Evolutionary conservation across 2,329 filamentous ascomycete genomes (phyloP).

Genomic region (Rutstroemia sp.): DNA sequence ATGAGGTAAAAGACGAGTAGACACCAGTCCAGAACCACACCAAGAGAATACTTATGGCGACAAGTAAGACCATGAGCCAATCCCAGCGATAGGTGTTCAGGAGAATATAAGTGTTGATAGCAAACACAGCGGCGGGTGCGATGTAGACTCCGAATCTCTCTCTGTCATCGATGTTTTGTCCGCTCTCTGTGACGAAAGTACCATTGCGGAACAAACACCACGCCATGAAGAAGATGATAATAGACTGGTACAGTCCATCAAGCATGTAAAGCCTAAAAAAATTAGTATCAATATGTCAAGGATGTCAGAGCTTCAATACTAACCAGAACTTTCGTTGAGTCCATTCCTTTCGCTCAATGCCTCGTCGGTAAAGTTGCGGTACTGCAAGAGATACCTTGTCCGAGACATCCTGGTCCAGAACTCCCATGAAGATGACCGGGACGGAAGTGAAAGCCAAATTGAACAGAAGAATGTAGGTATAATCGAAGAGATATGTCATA

Average conservation of each 20-base stretch:
- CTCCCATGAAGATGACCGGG: slow-evolving; percentile 90
- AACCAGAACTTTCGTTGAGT: slow-evolving; percentile 95
- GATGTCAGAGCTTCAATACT: slow-evolving; percentile 28
- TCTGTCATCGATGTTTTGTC: slow-evolving; percentile 70
- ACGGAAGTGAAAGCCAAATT: slow-evolving; percentile 96
- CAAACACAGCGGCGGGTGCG: slow-evolving; percentile 73
- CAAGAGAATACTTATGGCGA: slow-evolving; percentile 73
- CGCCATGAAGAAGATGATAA: slow-evolving; percentile 88
- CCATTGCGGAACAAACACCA: slow-evolving; percentile 70
- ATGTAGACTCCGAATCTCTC: slow-evolving; percentile 82
- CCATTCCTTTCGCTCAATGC: slow-evolving; percentile 96
- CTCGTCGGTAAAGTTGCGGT: slow-evolving; percentile 88
- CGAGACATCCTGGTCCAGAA: slow-evolving; percentile 93
- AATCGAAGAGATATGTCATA: slow-evolving; percentile 94
- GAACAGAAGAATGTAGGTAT: slow-evolving; percentile 94
- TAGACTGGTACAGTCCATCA: slow-evolving; percentile 90
- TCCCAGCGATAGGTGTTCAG: slow-evolving; percentile 98
- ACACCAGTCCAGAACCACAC: slow-evolving; percentile 96
- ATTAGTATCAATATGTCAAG: neutral
- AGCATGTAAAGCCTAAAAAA: slow-evolving; percentile 74
- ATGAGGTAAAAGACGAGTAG: slow-evolving; percentile 48
- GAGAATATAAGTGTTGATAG: slow-evolving; percentile 90
- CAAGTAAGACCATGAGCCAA: slow-evolving; percentile 84
- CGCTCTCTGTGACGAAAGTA: slow-evolving; percentile 63
- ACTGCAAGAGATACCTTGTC: slow-evolving; percentile 91